Evolutionary conservation across 83 land plant genomes (phyloP).

Genomic region (Picea abies): DNA sequence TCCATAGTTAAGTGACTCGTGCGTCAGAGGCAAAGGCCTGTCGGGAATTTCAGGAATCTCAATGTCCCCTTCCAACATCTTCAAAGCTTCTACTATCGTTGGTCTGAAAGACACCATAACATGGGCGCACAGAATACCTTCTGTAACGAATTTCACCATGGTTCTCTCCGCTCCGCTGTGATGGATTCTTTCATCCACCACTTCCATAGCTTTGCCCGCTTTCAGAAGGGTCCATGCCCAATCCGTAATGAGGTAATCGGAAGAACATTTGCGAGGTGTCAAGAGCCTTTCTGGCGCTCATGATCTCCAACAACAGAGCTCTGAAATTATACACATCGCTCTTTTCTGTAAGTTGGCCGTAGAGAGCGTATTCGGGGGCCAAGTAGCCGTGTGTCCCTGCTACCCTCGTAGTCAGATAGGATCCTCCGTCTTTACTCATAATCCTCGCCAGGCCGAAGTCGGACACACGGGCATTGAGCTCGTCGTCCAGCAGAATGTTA

Average conservation of each 20-base stretch:
- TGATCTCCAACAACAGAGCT: not conserved
- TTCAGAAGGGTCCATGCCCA: constrained; percentile 1
- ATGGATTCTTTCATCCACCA: not conserved
- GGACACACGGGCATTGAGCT: constrained; percentile 36
- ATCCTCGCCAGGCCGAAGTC: constrained; percentile 49
- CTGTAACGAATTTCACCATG: too few relatives aligned
- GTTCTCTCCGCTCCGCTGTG: too few relatives aligned
- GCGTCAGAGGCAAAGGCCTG: too few relatives aligned
- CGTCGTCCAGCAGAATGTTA: constrained; percentile 43
- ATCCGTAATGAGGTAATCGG: constrained; percentile 3
- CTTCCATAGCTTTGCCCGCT: not conserved
- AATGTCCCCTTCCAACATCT: too few relatives aligned
- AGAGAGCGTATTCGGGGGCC: constrained; percentile 35
- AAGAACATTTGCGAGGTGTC: not conserved
- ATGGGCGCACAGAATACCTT: too few relatives aligned
- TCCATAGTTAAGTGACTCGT: too few relatives aligned
- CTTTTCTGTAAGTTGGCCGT: too few relatives aligned
- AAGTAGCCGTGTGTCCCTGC: constrained; percentile 58
- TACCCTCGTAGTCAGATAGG: constrained; percentile 40
- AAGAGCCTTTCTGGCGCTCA: not conserved
- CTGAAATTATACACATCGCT: too few relatives aligned
- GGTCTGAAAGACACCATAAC: too few relatives aligned
- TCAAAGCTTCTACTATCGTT: too few relatives aligned
- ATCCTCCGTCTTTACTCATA: constrained; percentile 29
- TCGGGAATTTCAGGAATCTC: too few relatives aligned